Evolutionary conservation across 2,329 filamentous ascomycete genomes (phyloP).

Genomic region (Lachnellula suecica): DNA sequence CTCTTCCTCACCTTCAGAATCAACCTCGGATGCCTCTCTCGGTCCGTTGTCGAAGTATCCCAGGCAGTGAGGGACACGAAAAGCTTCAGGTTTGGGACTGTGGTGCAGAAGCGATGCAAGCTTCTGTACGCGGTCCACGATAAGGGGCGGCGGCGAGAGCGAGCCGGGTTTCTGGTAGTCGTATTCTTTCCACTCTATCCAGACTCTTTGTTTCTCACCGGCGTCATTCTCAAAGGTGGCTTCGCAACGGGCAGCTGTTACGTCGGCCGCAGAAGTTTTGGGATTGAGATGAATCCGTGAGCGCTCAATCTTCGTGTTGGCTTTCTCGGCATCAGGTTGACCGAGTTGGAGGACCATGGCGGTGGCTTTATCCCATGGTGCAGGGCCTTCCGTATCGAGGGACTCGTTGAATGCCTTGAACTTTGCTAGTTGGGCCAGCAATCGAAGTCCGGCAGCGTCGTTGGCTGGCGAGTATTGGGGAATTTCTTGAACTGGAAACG

Average conservation of each 20-base stretch:
- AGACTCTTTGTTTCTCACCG: constrained; percentile 39
- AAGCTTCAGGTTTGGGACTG: constrained; percentile 47
- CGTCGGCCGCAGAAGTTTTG: neutral
- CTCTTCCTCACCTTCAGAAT: constrained; percentile 39
- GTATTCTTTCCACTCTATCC: constrained; percentile 53
- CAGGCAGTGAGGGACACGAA: constrained; percentile 49
- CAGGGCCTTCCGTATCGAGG: constrained; percentile 36
- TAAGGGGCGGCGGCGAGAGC: constrained; percentile 38
- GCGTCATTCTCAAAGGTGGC: constrained; percentile 35
- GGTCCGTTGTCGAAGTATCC: constrained; percentile 48
- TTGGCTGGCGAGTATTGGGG: constrained; percentile 25
- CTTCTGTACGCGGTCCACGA: constrained; percentile 45
- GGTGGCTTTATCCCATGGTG: constrained; percentile 36
- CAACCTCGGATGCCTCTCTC: constrained; percentile 1
- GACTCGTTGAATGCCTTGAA: constrained; percentile 52
- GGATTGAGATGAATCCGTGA: constrained; percentile 12
- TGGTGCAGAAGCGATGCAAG: constrained; percentile 48
- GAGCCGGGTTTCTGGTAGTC: constrained; percentile 35
- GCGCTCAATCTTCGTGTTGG: constrained; percentile 12
- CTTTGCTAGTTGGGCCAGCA: constrained; percentile 45
- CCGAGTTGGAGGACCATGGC: constrained; percentile 41
- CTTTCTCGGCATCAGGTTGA: constrained; percentile 16
- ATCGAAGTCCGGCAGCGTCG: constrained; percentile 40
- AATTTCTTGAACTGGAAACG: constrained; percentile 7
- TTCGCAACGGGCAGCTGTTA: constrained; percentile 35